These are phyloP conservation scores for Smallanthus sonchifolius DNA, from an alignment of 129 eudicot species.

Conservation along the genomic window DNA sequence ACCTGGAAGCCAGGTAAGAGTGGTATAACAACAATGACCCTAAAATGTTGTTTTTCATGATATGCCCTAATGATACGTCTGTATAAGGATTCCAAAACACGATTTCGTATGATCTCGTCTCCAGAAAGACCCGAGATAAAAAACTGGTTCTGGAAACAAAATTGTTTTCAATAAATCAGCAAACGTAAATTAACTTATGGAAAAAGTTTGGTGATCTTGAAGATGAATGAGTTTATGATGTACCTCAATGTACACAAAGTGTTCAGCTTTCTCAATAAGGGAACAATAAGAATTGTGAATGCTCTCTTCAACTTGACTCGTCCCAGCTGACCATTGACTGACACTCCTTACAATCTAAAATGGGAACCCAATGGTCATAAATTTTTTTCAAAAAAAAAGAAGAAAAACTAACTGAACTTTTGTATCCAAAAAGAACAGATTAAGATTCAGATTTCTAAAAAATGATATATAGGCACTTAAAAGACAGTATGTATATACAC, in stretches of 20 bases:
- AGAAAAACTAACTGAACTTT: not conserved
- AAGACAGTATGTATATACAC: not conserved
- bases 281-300: slow-evolving; percentile 94
- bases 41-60: slow-evolving; percentile 72
- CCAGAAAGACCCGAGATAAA: slow-evolving; percentile 97
- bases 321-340: slow-evolving; percentile 99
- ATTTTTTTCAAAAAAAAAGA: not conserved
- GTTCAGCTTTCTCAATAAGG: slow-evolving; percentile 94
- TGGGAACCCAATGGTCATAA: not conserved
- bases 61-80: slow-evolving; percentile 79
- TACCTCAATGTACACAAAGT: slow-evolving; percentile 91
- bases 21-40: slow-evolving; percentile 86
- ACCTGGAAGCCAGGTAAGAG: slow-evolving; percentile 89
- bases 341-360: slow-evolving; percentile 86
- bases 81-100: slow-evolving; percentile 76
- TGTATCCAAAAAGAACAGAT: not conserved
- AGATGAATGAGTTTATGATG: slow-evolving; percentile 20
- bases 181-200: not conserved
- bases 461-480: slow-evolving; percentile 2
- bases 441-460: not conserved
- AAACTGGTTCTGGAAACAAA: slow-evolving; percentile 86
- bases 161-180: slow-evolving; percentile 8
- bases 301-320: slow-evolving; percentile 96
- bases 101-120: slow-evolving; percentile 78
- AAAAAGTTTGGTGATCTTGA: not conserved